Conservation (phyloP, 768 basidiomycete genomes). For the Pleurotus tuber-regium region DNA sequence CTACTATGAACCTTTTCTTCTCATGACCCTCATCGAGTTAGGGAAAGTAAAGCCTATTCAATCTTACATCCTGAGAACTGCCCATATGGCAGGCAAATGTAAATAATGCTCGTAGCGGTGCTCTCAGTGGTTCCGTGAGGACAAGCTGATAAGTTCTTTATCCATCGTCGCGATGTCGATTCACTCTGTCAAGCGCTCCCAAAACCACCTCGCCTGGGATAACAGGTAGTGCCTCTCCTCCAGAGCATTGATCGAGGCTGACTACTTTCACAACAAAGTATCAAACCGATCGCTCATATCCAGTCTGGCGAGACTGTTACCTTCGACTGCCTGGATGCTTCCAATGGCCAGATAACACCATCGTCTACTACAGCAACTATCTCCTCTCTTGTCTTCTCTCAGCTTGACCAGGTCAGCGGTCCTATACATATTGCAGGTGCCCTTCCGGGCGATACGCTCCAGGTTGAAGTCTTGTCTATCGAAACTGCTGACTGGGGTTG, state of each 20-base stretch:
- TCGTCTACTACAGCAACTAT: constrained; percentile 36
- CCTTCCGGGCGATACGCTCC: constrained; percentile 53
- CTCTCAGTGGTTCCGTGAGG: too few relatives aligned
- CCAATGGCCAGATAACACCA: constrained; percentile 55
- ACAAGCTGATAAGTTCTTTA: too few relatives aligned
- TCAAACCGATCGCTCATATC: constrained; percentile 47
- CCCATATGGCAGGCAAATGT: too few relatives aligned
- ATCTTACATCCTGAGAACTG: too few relatives aligned
- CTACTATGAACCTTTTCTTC: too few relatives aligned
- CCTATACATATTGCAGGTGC: constrained; percentile 55
- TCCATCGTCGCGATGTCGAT: too few relatives aligned
- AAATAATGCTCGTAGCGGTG: too few relatives aligned
- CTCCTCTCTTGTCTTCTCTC: constrained; percentile 39
- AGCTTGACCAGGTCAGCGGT: constrained; percentile 58
- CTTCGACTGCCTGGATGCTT: constrained; percentile 64
- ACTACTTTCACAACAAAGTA: constrained; percentile 37
- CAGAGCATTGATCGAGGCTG: too few relatives aligned
- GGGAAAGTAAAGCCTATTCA: too few relatives aligned
- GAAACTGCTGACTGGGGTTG: constrained; percentile 60
- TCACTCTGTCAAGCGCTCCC: constrained; percentile 50
- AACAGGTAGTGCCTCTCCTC: too few relatives aligned
- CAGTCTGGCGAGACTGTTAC: constrained; percentile 52
- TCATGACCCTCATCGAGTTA: too few relatives aligned
- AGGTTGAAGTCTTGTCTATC: constrained; percentile 55
- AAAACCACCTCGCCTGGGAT: constrained; percentile 59